Base-by-base conservation (phyloP, 768 basidiomycete genomes). In the Amanita molliuscula region DNA sequence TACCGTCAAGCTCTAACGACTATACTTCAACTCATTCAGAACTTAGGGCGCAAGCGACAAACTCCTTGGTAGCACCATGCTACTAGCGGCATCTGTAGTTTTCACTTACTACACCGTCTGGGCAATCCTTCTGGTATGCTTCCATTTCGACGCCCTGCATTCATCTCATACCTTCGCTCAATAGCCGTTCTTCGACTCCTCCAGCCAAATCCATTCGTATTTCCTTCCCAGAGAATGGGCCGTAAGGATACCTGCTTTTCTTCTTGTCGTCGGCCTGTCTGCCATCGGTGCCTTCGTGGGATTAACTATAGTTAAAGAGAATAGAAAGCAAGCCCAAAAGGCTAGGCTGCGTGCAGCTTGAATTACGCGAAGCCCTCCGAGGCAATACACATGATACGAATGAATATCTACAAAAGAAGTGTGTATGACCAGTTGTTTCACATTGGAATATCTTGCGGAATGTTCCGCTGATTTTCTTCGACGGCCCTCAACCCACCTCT, bases 161-260 rank as follows among this genome's bases (percentile, higher is more conserved):
- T 29, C 29, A 23, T 53, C 44, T 55, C 51, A 50, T 47, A 47
- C 29, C 56, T 37, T 45, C 51, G 49, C 35, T 49, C 51, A 52
- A 35, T 48, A 84, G 82, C 94, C 94, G 5, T 91, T 96, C 71
- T 81, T 96, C 54, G 82, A 88, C 51, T 54, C 73, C 1, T 74
- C 79, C 2, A 91, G 80, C 58, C 77, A 82, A 16, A 70, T 95
- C 26, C 89, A 93, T 54, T 56, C 60, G 37, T 81, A 78, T 66
- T 97, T 98, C 63, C 95, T 90, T 0, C 62, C 88, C 4, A 74
- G 94, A 44, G 91, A 96, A 71, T 97, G 93, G 91, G 94, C 91
- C 8, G 72, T 97, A 44, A 79, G 87, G 16, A 63, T 97, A 41
- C 93, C 94, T 34, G 84, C 88, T 2, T 77, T 90, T 63, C 68